Evolutionary conservation across 1,284 basidiomycete genomes (phyloP).

Genomic region (Boletus holoroseus): DNA sequence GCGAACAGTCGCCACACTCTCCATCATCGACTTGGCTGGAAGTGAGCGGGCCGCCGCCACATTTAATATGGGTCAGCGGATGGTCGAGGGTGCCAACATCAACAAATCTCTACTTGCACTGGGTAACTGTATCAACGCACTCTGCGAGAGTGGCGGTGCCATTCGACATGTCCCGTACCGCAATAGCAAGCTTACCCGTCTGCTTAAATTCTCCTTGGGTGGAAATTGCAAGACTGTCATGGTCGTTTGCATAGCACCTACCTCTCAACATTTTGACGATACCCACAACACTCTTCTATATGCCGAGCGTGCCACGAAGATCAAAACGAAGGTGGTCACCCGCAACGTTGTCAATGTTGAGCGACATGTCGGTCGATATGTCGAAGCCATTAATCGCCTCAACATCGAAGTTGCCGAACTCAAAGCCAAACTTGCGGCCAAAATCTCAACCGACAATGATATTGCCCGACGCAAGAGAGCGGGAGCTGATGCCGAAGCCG

Average conservation of each 20-base stretch:
- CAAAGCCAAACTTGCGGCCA: conserved; percentile 76
- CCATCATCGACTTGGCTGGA: conserved; percentile 94
- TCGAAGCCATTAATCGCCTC: conserved; percentile 87
- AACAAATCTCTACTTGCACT: conserved; percentile 95
- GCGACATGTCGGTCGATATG: conserved; percentile 88
- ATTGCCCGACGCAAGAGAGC: conserved; percentile 57
- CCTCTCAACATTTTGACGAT: conserved; percentile 92
- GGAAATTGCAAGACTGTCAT: conserved; percentile 98
- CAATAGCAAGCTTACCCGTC: conserved; percentile 92
- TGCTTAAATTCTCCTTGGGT: conserved; percentile 93
- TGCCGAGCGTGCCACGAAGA: conserved; percentile 93
- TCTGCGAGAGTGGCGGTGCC: conserved; percentile 84
- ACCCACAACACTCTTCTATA: conserved; percentile 96
- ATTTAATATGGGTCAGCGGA: conserved; percentile 92
- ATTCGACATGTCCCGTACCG: conserved; percentile 89
- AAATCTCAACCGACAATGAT: conserved; percentile 56
- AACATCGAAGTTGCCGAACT: conserved; percentile 81
- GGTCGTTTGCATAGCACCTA: conserved; percentile 95
- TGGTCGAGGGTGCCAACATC: conserved; percentile 97
- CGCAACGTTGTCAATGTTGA: conserved; percentile 92
- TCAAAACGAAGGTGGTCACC: conserved; percentile 91
- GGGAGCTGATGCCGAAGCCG: conserved; percentile 65
- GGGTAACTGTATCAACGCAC: conserved; percentile 94
- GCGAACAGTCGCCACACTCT: conserved; percentile 80
- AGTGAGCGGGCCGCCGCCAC: conserved; percentile 94